phyloP scores from a whole-genome alignment of 2,329 filamentous ascomycete genomes.

The Claviceps maximensis region DNA sequence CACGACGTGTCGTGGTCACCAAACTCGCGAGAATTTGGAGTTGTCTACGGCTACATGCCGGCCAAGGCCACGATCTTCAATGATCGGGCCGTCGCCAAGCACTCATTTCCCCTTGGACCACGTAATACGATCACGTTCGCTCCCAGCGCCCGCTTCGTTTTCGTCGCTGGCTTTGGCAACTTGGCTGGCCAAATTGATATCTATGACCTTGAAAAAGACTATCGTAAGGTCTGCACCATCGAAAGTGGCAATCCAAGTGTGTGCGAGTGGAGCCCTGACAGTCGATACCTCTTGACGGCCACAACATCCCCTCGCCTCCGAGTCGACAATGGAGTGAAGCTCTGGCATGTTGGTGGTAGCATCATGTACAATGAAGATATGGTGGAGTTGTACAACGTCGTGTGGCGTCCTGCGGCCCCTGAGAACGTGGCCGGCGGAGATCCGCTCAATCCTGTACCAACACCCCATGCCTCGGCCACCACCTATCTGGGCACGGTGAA shows the following conservation, averaged over 20 bases:
- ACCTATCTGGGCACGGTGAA: conserved; percentile 77
- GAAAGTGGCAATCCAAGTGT: conserved; percentile 92
- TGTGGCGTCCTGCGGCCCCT: conserved; percentile 67
- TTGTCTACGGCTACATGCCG: conserved; percentile 98
- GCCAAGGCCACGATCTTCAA: conserved; percentile 98
- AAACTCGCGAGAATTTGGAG: conserved; percentile 93
- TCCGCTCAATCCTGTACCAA: conserved; percentile 60
- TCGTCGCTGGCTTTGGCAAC: conserved; percentile 95
- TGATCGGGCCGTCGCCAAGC: conserved; percentile 64
- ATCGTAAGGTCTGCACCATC: conserved; percentile 82
- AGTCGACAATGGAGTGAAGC: conserved; percentile 89
- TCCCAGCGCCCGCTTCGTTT: conserved; percentile 79
- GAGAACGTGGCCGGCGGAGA: conserved; percentile 49
- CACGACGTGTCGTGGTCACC: conserved; percentile 98
- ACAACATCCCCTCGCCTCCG: conserved; percentile 90
- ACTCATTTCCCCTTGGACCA: conserved; percentile 75
- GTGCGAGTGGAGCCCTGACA: conserved; percentile 95
- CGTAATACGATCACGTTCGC: conserved; percentile 95
- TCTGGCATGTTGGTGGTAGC: conserved; percentile 82
- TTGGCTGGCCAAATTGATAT: conserved; percentile 95
- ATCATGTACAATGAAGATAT: conserved; percentile 96
- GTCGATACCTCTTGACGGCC: conserved; percentile 90
- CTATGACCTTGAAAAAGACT: conserved; percentile 91
- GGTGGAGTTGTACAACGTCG: conserved; percentile 81
- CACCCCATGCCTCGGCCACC: conserved; percentile 69